Evolutionary conservation across 108 stramenopile species (phyloP).

Genomic region (Discostella pseudostelligera): DNA sequence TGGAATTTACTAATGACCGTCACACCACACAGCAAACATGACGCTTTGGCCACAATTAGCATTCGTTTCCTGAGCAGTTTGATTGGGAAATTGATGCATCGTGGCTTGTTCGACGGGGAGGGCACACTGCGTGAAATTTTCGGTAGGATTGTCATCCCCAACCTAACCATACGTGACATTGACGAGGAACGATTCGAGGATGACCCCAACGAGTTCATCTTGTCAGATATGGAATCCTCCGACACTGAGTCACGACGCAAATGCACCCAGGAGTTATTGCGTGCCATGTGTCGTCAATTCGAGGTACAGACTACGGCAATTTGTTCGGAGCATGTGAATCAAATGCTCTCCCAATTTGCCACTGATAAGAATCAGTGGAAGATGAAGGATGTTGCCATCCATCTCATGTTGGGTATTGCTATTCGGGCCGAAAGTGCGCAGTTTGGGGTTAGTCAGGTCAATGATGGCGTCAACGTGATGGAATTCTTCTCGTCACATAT

Average conservation of each 20-base stretch:
- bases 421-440: slow-evolving; percentile 78
- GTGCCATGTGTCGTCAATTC: slow-evolving; percentile 93
- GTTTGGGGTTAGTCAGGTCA: slow-evolving; percentile 86
- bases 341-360: slow-evolving; percentile 80
- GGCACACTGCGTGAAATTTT: slow-evolving; percentile 87
- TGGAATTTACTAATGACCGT: slow-evolving; percentile 89
- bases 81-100: slow-evolving; percentile 89
- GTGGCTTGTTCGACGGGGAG: slow-evolving; percentile 74
- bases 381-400: slow-evolving; percentile 94
- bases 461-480: slow-evolving; percentile 82
- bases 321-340: slow-evolving; percentile 73
- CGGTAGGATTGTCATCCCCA: slow-evolving; percentile 92
- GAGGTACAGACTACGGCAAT: slow-evolving; percentile 83
- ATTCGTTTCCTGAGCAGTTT: slow-evolving; percentile 90
- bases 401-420: slow-evolving; percentile 91
- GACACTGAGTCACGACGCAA: slow-evolving; percentile 93
- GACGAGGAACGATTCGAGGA: slow-evolving; percentile 96
- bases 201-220: slow-evolving; percentile 94
- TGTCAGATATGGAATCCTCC: slow-evolving; percentile 94
- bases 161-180: slow-evolving; percentile 86
- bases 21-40: slow-evolving; percentile 73
- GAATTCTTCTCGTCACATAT: slow-evolving; percentile 84
- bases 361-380: slow-evolving; percentile 74
- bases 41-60: slow-evolving; percentile 86
- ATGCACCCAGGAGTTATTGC: slow-evolving; percentile 88